Conservation (phyloP, 768 basidiomycete species). For the Arthromyces matolae region DNA sequence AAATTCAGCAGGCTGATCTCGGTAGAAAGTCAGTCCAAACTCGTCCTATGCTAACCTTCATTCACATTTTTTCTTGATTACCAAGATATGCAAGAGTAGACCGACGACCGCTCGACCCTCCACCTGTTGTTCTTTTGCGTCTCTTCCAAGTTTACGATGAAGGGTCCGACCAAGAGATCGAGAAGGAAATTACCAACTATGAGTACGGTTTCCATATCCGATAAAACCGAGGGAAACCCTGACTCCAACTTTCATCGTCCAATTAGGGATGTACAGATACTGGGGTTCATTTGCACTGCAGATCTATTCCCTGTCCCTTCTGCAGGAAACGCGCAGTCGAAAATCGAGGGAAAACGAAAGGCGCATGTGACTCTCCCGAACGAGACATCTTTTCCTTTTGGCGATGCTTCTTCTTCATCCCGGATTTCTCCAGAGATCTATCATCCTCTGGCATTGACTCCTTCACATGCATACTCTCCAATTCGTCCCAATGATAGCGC, state of each 20-base stretch:
- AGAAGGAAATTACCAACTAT: constrained; percentile 42
- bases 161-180: constrained; percentile 37
- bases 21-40: constrained; percentile 53
- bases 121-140: constrained; percentile 54
- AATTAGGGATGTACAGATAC: constrained; percentile 52
- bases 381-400: too few species aligned
- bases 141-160: constrained; percentile 43
- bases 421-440: constrained; percentile 14
- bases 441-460: constrained; percentile 6
- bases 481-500: constrained; percentile 1
- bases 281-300: constrained; percentile 72
- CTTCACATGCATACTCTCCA: constrained; percentile 6
- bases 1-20: constrained; percentile 62
- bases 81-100: constrained; percentile 61
- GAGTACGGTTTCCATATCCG: constrained; percentile 34
- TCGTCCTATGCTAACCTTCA: too few species aligned
- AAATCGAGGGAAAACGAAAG: constrained; percentile 2
- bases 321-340: constrained; percentile 1
- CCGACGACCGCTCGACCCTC: constrained; percentile 62
- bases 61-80: too few species aligned
- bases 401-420: too few species aligned
- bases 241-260: constrained; percentile 8
- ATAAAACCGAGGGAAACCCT: background rate
- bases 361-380: too few species aligned
- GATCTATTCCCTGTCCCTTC: constrained; percentile 65